Evolutionary conservation across 139 green algal genomes (phyloP).

Genomic region (Astrephomene gubernaculifera): DNA sequence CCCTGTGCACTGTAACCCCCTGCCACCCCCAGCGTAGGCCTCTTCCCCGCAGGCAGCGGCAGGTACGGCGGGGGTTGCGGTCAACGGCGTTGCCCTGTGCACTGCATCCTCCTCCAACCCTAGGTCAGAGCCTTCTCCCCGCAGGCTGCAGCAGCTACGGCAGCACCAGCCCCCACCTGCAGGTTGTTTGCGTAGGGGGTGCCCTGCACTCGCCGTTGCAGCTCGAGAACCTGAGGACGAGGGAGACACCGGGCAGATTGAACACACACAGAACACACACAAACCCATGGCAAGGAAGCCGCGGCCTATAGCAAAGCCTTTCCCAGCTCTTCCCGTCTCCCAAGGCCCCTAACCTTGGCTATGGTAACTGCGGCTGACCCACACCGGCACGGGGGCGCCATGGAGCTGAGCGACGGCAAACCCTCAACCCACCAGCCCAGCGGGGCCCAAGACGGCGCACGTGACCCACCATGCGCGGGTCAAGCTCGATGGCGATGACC

Average conservation of each 20-base stretch:
- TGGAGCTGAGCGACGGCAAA: too few relatives aligned
- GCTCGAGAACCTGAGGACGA: slow-evolving; percentile 95
- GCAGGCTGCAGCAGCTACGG: background rate
- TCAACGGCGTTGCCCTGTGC: too few relatives aligned
- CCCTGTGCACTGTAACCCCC: background rate
- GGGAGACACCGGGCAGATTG: too few relatives aligned
- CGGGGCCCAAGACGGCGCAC: too few relatives aligned
- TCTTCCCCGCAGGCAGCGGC: background rate
- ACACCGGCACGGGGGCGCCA: background rate
- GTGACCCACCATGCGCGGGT: slow-evolving; percentile 95
- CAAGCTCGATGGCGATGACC: slow-evolving; percentile 96
- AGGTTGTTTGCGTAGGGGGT: slow-evolving; percentile 83
- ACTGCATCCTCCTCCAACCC: too few relatives aligned
- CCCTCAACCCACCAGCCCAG: too few relatives aligned
- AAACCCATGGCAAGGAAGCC: too few relatives aligned
- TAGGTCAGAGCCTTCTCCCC: too few relatives aligned
- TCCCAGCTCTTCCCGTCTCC: too few relatives aligned
- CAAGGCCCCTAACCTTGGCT: too few relatives aligned
- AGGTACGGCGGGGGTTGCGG: background rate
- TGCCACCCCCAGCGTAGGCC: background rate
- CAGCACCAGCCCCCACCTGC: slow-evolving; percentile 57
- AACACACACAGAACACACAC: too few relatives aligned
- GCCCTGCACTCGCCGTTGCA: slow-evolving; percentile 93
- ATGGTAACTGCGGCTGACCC: background rate
- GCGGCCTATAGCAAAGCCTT: too few relatives aligned